Evolutionary conservation across 2,329 filamentous ascomycete genomes (phyloP).

Genomic region (Pseudogymnoascus verrucosus): DNA sequence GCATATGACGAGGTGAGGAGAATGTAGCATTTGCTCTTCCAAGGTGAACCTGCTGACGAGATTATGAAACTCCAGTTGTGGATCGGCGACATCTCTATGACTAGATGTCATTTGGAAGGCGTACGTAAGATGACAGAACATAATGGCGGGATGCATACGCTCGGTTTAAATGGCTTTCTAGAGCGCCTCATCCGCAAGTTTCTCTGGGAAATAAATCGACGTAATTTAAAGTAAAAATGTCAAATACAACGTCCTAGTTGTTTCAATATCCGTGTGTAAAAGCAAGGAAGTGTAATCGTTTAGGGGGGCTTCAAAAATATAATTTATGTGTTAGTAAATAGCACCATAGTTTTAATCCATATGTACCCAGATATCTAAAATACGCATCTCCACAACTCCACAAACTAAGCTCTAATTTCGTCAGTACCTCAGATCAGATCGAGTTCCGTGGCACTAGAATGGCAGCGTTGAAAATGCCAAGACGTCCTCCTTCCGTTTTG

Average conservation of each 20-base stretch:
- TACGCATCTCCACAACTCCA: background rate
- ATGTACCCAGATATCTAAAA: background rate
- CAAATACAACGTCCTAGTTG: background rate
- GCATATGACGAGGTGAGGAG: background rate
- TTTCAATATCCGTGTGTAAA: background rate
- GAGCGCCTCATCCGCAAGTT: conserved; percentile 11
- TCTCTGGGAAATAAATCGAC: background rate
- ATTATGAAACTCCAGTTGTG: background rate
- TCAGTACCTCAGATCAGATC: background rate
- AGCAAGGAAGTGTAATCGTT: background rate
- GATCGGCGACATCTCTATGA: conserved; percentile 10
- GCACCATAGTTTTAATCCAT: background rate
- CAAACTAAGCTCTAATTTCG: background rate
- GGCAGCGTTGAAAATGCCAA: background rate
- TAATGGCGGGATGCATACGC: conserved; percentile 11
- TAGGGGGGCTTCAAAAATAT: background rate
- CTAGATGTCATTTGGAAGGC: conserved; percentile 11
- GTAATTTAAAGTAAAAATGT: background rate
- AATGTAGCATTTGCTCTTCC: background rate
- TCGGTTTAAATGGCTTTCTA: conserved; percentile 13
- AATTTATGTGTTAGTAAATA: background rate
- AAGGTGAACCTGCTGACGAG: background rate
- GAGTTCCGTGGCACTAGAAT: background rate
- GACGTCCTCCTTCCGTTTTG: background rate
- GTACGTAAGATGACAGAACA: conserved; percentile 15